phyloP scores from a whole-genome alignment of 140 eudicot species.

The Senecio squalidus region DNA sequence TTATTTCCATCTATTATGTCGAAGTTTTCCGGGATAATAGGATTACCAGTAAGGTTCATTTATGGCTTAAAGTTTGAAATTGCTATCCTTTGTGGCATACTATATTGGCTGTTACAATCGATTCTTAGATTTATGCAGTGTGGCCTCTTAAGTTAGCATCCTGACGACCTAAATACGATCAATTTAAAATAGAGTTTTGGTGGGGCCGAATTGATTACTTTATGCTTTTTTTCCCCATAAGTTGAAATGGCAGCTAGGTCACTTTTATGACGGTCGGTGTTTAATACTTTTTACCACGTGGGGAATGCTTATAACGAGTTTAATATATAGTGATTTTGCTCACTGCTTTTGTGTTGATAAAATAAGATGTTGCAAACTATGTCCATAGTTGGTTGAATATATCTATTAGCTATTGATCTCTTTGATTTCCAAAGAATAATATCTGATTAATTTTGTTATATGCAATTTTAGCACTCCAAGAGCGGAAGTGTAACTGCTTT shows the following conservation, averaged over 20 bases:
- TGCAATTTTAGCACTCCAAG: conserved; percentile 56
- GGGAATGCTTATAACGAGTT: conserved; percentile 1
- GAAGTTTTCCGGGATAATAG: too few relatives aligned
- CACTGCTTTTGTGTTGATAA: neutral
- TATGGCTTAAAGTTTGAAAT: too few relatives aligned
- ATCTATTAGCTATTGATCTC: conserved; percentile 14
- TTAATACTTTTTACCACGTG: neutral
- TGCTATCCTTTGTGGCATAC: too few relatives aligned
- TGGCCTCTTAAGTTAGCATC: too few relatives aligned
- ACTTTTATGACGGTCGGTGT: neutral
- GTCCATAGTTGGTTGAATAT: neutral
- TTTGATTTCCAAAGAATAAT: conserved; percentile 1
- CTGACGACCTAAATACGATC: too few relatives aligned
- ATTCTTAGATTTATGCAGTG: too few relatives aligned
- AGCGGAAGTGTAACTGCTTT: conserved; percentile 67
- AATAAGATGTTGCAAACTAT: neutral
- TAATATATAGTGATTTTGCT: conserved; percentile 15
- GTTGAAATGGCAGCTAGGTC: conserved; percentile 5
- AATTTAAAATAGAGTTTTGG: too few relatives aligned
- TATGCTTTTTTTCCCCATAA: too few relatives aligned
- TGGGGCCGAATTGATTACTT: too few relatives aligned
- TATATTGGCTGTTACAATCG: too few relatives aligned
- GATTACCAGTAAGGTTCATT: too few relatives aligned
- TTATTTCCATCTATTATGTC: too few relatives aligned
- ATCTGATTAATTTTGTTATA: conserved; percentile 8